phyloP scores from a whole-genome alignment of 1,284 basidiomycete genomes.

The Sanghuangporus baumii region DNA sequence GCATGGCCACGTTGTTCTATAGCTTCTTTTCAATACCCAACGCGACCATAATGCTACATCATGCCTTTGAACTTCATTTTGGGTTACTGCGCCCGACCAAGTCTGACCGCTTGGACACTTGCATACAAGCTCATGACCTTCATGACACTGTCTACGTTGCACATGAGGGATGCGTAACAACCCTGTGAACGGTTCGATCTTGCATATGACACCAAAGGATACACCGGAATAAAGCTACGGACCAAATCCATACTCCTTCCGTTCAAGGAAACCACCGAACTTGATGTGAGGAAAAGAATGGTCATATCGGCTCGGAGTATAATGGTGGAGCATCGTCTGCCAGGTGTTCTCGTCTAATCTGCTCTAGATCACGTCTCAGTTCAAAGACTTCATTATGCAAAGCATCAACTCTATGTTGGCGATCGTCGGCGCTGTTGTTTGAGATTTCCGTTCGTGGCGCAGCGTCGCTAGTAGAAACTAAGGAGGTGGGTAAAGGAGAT shows the following conservation, averaged over 20 bases:
- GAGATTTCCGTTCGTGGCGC: neutral
- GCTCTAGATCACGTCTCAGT: conserved; percentile 23
- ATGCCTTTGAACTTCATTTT: no score
- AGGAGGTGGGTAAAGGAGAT: neutral
- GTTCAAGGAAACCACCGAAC: neutral
- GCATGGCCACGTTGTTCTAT: no score
- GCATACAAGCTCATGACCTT: no score
- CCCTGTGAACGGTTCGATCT: no score
- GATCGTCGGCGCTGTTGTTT: neutral
- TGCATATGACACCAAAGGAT: neutral
- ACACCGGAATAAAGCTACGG: neutral
- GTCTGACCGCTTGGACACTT: no score
- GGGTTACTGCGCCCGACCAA: no score
- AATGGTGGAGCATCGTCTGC: conserved; percentile 6
- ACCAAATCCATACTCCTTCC: neutral
- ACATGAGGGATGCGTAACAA: no score
- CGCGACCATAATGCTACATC: no score
- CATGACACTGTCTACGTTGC: no score
- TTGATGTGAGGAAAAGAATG: neutral
- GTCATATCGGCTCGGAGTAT: conserved; percentile 2
- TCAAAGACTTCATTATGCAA: conserved; percentile 22
- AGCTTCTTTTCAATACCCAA: no score
- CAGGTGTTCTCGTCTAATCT: conserved; percentile 19
- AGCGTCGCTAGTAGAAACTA: neutral
- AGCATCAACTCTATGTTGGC: conserved; percentile 8